Base-by-base conservation (phyloP, 2,329 filamentous ascomycete species). In the Cyphellophora attinorum region DNA sequence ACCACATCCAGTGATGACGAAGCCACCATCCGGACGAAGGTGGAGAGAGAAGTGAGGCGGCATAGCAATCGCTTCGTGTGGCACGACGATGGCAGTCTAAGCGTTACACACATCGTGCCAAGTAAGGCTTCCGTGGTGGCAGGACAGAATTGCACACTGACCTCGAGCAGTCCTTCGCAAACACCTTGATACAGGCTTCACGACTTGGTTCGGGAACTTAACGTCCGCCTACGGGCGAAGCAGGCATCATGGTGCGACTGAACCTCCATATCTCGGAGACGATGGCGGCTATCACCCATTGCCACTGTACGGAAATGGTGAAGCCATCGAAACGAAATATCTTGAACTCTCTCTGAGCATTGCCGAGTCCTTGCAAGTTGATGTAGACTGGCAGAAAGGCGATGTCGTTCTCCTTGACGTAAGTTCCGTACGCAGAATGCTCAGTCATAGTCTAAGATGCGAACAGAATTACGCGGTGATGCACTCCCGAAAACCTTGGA, bases 351-450 rank as follows among this genome's bases (percentile, higher is more conserved):
- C 21, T n/a, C 21, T 25, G 21, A 8, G 8, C 8, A 25, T 25
- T 25, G 21, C 21, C 21, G 21, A 25, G 21, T 25, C 21, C 8
- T 25, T 25, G 21, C 21, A 25, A n/a, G 21, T 25, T n/a, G 21
- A 25, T 25, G 21, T 34, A 6, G 6, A n/a, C 5, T 34, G 32
- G 32, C 12, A 6, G 11, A 13, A 6, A 16, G 32, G 32, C n/a
- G 32, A 34, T 28, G 23, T 34, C n/a, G 5, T 34, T 13, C 19
- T 34, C 11, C 4, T 28, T n/a, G 32, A 34, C 8, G 21, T 34
- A 16, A 15, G 32, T 14, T 12, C n/a, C n/a, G 5, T 19, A 5
- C 11, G 15, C 25, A 16, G 10, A 23, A 6, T 29, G n/a, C n/a
- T n/a, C n/a, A n/a, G n/a, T n/a, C 21, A 25, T 25, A 25, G n/a